phyloP scores from a whole-genome alignment of 2,329 filamentous ascomycete species.

The Shiraia bambusicola region DNA sequence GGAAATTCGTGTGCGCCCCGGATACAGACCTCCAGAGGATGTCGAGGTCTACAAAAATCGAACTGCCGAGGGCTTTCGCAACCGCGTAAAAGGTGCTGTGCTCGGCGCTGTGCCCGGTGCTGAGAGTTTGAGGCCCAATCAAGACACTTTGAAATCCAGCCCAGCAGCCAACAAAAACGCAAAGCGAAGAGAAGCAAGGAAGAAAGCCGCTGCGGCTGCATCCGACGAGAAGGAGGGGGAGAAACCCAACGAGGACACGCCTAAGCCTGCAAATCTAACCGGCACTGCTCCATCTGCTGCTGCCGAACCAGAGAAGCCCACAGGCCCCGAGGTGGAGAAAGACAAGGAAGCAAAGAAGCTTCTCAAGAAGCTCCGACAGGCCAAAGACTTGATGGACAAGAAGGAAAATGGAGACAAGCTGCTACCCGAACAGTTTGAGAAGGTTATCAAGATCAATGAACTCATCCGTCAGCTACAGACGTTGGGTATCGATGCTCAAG shows the following conservation, averaged over 20 bases:
- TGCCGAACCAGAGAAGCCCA: conserved; percentile 27
- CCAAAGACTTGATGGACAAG: conserved; percentile 84
- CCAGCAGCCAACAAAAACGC: conserved; percentile 76
- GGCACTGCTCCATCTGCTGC: conserved; percentile 15
- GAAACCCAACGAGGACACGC: conserved; percentile 28
- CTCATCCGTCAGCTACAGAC: conserved; percentile 83
- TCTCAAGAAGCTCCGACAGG: conserved; percentile 93
- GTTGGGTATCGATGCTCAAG: conserved; percentile 80
- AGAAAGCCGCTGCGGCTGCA: conserved; percentile 51
- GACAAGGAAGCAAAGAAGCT: conserved; percentile 92
- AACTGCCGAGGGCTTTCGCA: conserved; percentile 81
- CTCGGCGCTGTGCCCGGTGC: conserved; percentile 77
- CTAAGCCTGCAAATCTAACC: conserved; percentile 14
- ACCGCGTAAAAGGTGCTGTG: conserved; percentile 67
- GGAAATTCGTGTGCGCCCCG: conserved; percentile 90
- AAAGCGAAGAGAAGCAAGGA: conserved; percentile 70
- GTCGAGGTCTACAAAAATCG: conserved; percentile 95
- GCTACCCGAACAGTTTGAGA: conserved; percentile 92
- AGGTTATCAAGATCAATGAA: conserved; percentile 96
- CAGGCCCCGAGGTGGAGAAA: conserved; percentile 72
- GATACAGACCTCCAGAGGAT: conserved; percentile 92
- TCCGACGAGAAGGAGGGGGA: conserved; percentile 55
- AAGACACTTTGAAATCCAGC: conserved; percentile 54
- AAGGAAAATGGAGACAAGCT: conserved; percentile 82
- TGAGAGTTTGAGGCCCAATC: conserved; percentile 49